Evolutionary conservation across 169 alveolate genomes (phyloP).

Genomic region (Cryptosporidium canis): DNA sequence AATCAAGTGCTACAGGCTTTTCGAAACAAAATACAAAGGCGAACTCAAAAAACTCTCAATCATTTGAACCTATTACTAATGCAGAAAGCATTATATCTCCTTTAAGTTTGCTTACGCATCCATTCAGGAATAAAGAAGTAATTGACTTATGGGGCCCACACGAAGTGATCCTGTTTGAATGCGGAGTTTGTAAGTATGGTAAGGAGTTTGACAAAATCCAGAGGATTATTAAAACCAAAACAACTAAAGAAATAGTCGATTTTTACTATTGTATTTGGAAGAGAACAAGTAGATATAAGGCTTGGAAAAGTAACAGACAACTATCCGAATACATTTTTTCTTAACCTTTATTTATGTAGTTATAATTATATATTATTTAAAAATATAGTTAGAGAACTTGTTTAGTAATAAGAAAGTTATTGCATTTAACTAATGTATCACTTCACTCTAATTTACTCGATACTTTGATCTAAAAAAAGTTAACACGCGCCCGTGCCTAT

Average conservation of each 20-base stretch:
- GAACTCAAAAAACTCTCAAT: not conserved
- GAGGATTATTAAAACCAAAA: constrained; percentile 80
- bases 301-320: constrained; percentile 83
- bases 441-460: too few species aligned
- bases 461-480: too few species aligned
- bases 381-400: too few species aligned
- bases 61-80: not conserved
- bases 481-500: not conserved
- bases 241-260: constrained; percentile 84
- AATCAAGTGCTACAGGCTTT: not conserved
- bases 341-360: too few species aligned
- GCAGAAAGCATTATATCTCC: constrained; percentile 74
- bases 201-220: constrained; percentile 84
- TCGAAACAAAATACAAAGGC: constrained; percentile 7
- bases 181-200: constrained; percentile 84
- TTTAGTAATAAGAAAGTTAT: too few species aligned
- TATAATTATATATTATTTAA: too few species aligned
- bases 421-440: too few species aligned
- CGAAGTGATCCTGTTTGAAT: constrained; percentile 83
- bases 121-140: constrained; percentile 75
- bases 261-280: constrained; percentile 85
- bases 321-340: constrained; percentile 73
- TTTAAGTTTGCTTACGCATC: constrained; percentile 75
- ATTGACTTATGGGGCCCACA: constrained; percentile 88
- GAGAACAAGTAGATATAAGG: constrained; percentile 81